Conservation (phyloP, 108 stramenopile species). For the Cyclotella cryptica region DNA sequence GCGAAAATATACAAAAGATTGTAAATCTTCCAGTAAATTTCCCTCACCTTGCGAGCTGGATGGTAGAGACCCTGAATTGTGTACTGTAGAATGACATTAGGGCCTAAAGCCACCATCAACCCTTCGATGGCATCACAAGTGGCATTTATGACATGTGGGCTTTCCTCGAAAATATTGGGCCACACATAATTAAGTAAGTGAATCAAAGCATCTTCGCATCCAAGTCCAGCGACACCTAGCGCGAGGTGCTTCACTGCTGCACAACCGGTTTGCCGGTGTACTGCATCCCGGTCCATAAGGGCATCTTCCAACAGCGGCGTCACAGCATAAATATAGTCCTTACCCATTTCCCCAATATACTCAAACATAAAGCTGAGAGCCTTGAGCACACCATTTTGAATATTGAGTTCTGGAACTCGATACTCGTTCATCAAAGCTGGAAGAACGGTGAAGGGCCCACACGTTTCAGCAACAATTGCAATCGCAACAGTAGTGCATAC, state of each 20-base stretch:
- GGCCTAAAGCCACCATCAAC: slow-evolving; percentile 94
- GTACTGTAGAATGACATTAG: slow-evolving; percentile 91
- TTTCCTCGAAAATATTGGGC: slow-evolving; percentile 99
- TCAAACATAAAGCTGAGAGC: slow-evolving; percentile 99
- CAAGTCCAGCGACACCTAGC: slow-evolving; percentile 94
- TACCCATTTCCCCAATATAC: slow-evolving; percentile 99
- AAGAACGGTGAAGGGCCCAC: slow-evolving; percentile 98
- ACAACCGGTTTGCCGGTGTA: slow-evolving; percentile 98
- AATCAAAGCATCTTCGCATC: slow-evolving; percentile 97
- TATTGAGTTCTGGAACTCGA: slow-evolving; percentile 97
- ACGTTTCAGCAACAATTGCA: slow-evolving; percentile 99
- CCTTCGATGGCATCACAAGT: slow-evolving; percentile 99
- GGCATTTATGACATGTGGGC: slow-evolving; percentile 97
- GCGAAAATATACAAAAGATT: slow-evolving; percentile 98
- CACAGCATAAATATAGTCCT: slow-evolving; percentile 99
- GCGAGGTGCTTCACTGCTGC: slow-evolving; percentile 98
- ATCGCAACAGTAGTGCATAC: slow-evolving; percentile 99
- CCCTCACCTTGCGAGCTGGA: slow-evolving; percentile 97
- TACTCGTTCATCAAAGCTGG: slow-evolving; percentile 99
- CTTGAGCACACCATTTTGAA: slow-evolving; percentile 99
- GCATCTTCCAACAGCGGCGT: slow-evolving; percentile 98
- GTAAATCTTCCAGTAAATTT: slow-evolving; percentile 99
- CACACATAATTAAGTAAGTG: slow-evolving; percentile 98
- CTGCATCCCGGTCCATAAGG: slow-evolving; percentile 98
- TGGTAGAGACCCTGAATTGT: slow-evolving; percentile 97